Base-by-base conservation (phyloP, 2,329 filamentous ascomycete species). In the Talaromyces atroroseus region DNA sequence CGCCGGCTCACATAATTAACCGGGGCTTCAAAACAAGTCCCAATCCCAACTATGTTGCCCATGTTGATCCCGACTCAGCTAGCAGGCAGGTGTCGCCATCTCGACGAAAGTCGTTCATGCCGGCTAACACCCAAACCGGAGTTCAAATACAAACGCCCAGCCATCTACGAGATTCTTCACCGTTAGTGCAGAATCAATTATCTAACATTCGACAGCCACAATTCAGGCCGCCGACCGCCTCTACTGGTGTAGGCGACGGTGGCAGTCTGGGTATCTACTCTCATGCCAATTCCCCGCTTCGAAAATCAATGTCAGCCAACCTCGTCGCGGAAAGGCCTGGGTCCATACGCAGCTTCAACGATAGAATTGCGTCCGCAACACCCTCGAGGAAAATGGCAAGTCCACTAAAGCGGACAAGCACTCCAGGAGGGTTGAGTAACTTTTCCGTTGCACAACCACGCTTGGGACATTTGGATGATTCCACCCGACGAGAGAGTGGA, bases 241-340 rank as follows among this genome's bases (percentile, higher is more conserved):
- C 52, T 23, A 63, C 67, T 7, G 65, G 66, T 21, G 68, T 68
- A 18, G 78, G 82, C 10, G 84, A 87, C 67, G 90, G 90, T 16
- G 90, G 92, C 2, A 92, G 82, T 67, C 76, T 96, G 50, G 91
- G 92, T 14, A 80, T 95, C 1, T 91, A 86, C 70, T 87, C 82
- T 5, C 90, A 95, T 69, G 85, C 85, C 5, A 88, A 86, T 42
- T 95, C 90, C 11, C 92, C 92, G 0, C 72, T 97, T 12, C 87
- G 90, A 65, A 96, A 95, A 69, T 80, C 88, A 1, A 84, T 78
- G 64, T 89, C 76, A 72, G 83, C 72, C 71, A 88, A 78, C 52
- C 69, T 76, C 50, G 70, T 26, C 20, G 29, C 46, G 42, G 56
- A 75, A 18, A 67, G 51, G 66, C 18, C 67, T 68, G 56, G 61